Conservation (phyloP, 169 alveolate genomes). For the Plasmodium falciparum region DNA sequence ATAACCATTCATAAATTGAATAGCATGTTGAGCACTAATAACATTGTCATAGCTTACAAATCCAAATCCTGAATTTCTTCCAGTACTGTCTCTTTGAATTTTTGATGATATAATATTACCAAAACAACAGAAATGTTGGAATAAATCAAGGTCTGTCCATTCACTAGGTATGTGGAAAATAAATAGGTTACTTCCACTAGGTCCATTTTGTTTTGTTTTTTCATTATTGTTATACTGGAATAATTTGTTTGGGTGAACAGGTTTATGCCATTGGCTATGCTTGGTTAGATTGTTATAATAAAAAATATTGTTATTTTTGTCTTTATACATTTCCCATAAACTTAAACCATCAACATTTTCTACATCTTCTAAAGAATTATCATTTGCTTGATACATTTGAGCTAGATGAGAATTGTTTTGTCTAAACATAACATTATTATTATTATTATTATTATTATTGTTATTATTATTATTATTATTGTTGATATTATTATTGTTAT, state of each 20-base stretch:
- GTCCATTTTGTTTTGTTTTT: constrained; percentile 86
- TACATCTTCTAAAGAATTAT: constrained; percentile 62
- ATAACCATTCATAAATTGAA: constrained; percentile 92
- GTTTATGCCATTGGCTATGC: constrained; percentile 93
- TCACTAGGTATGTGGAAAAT: constrained; percentile 93
- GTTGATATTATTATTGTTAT: neutral
- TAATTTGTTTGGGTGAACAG: constrained; percentile 86
- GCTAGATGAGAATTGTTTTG: constrained; percentile 22
- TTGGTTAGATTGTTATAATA: constrained; percentile 89
- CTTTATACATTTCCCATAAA: constrained; percentile 85
- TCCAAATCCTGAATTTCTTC: constrained; percentile 91
- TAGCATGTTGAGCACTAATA: constrained; percentile 92
- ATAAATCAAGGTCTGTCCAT: constrained; percentile 91
- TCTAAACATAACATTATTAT: constrained; percentile 13
- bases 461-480: neutral
- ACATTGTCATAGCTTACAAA: constrained; percentile 91
- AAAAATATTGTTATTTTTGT: constrained; percentile 82
- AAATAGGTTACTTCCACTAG: constrained; percentile 94
- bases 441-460: neutral
- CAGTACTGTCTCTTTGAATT: constrained; percentile 90
- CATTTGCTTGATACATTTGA: constrained; percentile 32
- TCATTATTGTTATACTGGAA: constrained; percentile 77
- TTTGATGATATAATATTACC: constrained; percentile 93
- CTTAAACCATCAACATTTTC: constrained; percentile 83
- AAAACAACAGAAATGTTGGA: constrained; percentile 89